Evolutionary conservation across 169 alveolate species (phyloP).

Genomic region (Ichthyophthirius multifiliis): DNA sequence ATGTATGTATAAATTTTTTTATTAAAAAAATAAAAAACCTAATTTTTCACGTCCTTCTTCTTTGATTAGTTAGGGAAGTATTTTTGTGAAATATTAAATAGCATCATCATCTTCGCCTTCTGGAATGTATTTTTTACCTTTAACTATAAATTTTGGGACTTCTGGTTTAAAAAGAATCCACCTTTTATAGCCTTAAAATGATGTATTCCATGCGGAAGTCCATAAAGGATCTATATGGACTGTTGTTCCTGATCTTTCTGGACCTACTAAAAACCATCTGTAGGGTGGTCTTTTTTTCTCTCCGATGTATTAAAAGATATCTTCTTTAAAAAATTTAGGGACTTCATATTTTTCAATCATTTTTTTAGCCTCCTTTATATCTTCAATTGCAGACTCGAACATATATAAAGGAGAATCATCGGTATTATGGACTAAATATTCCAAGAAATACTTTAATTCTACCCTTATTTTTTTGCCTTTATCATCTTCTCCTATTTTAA

Average conservation of each 20-base stretch:
- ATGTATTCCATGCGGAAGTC: conserved; percentile 86
- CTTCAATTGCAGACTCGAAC: conserved; percentile 50
- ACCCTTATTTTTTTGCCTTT: conserved; percentile 52
- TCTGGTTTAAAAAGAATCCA: conserved; percentile 60
- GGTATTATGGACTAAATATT: conserved; percentile 41
- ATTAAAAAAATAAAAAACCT: background rate
- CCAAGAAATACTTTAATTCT: conserved; percentile 43
- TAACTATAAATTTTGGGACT: conserved; percentile 40
- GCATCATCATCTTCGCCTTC: conserved; percentile 81
- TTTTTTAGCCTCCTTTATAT: conserved; percentile 34
- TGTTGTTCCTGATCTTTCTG: conserved; percentile 81
- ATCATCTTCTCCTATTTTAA: conserved; percentile 59
- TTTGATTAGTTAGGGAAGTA: conserved; percentile 70
- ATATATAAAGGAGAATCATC: conserved; percentile 59
- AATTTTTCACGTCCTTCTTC: conserved; percentile 17
- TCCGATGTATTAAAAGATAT: conserved; percentile 31
- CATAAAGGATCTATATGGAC: conserved; percentile 81
- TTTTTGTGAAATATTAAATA: conserved; percentile 60
- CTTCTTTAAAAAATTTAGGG: conserved; percentile 51
- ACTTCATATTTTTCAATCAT: conserved; percentile 34
- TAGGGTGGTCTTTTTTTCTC: conserved; percentile 56
- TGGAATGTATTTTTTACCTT: conserved; percentile 55
- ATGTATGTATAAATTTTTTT: background rate
- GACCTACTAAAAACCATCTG: conserved; percentile 77
- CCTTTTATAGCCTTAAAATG: conserved; percentile 69